A percentile compares a stretch with the other conserved stretches of the same genome.
Evolutionary conservation across 768 basidiomycete genomes (phyloP).

Genomic region (Trametes villosa): DNA sequence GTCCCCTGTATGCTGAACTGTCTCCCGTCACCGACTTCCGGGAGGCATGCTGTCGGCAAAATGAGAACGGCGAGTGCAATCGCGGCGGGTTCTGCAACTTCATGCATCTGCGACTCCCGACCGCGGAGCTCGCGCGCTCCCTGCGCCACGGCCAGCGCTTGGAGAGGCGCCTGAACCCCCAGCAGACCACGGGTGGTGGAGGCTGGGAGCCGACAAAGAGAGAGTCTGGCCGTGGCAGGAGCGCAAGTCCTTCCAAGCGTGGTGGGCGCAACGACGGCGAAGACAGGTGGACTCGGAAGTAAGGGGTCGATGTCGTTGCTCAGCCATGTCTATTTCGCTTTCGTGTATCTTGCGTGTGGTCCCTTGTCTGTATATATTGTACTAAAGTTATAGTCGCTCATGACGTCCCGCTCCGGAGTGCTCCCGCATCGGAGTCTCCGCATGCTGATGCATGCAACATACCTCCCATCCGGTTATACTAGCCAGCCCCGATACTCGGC

Average conservation of each 20-base stretch:
- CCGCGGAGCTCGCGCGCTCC: slow-evolving; percentile 79
- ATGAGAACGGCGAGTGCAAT: slow-evolving; percentile 98
- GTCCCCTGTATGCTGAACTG: slow-evolving; percentile 95
- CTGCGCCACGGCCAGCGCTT: slow-evolving; percentile 83
- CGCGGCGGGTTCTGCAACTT: slow-evolving; percentile 99
- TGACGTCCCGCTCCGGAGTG: too few species aligned
- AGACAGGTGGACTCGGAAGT: slow-evolving; percentile 57
- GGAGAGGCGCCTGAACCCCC: slow-evolving; percentile 76
- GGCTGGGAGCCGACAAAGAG: slow-evolving; percentile 86
- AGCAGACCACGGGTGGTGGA: slow-evolving; percentile 62
- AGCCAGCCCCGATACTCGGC: slow-evolving; percentile 67
- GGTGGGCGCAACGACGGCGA: slow-evolving; percentile 67
- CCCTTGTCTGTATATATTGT: slow-evolving; percentile 8
- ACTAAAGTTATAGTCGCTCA: neutral
- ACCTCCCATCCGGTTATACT: slow-evolving; percentile 46
- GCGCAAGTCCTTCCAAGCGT: slow-evolving; percentile 70
- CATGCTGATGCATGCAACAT: neutral
- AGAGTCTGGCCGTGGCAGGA: slow-evolving; percentile 66
- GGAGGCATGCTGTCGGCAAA: slow-evolving; percentile 98
- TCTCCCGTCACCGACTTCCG: slow-evolving; percentile 99
- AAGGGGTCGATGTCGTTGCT: neutral
- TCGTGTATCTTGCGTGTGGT: neutral
- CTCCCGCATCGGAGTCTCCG: too few species aligned
- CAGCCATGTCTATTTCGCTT: neutral
- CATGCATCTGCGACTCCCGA: slow-evolving; percentile 92